Conservation (phyloP, 2,329 filamentous ascomycete species). For the Hypoxylon sp. region DNA sequence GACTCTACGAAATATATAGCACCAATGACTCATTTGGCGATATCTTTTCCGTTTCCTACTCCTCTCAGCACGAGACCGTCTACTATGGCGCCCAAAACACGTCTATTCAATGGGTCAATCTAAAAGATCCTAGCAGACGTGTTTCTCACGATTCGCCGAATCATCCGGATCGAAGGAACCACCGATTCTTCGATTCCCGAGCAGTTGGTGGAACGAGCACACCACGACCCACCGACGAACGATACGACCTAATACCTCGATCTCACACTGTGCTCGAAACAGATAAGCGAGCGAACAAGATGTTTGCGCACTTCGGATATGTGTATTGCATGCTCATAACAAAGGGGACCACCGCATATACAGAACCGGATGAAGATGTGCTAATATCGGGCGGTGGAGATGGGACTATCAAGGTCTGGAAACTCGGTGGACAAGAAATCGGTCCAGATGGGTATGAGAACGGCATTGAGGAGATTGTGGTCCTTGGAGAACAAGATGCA, state of each 20-base stretch:
- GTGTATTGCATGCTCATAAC: constrained; percentile 96
- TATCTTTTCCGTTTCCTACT: constrained; percentile 95
- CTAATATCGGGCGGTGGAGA: constrained; percentile 93
- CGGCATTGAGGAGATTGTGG: constrained; percentile 78
- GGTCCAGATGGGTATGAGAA: constrained; percentile 68
- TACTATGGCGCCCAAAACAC: constrained; percentile 96
- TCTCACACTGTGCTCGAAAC: constrained; percentile 79
- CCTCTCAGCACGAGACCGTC: constrained; percentile 80
- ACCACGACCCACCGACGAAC: constrained; percentile 76
- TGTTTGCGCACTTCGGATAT: constrained; percentile 96
- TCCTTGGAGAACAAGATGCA: constrained; percentile 72
- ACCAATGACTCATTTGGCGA: constrained; percentile 92
- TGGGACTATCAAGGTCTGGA: constrained; percentile 95
- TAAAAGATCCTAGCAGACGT: constrained; percentile 74
- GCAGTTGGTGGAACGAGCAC: constrained; percentile 87
- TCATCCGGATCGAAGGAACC: constrained; percentile 82
- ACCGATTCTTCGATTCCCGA: constrained; percentile 93
- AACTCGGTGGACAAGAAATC: constrained; percentile 66
- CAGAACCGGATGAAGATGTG: constrained; percentile 82
- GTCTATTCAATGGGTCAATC: constrained; percentile 91
- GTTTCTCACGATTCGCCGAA: constrained; percentile 74
- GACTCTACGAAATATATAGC: constrained; percentile 91
- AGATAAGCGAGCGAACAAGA: constrained; percentile 81
- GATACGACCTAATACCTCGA: constrained; percentile 68
- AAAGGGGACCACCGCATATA: constrained; percentile 75